phyloP scores from a whole-genome alignment of 2,329 filamentous ascomycete genomes.

The Calonectria montana region DNA sequence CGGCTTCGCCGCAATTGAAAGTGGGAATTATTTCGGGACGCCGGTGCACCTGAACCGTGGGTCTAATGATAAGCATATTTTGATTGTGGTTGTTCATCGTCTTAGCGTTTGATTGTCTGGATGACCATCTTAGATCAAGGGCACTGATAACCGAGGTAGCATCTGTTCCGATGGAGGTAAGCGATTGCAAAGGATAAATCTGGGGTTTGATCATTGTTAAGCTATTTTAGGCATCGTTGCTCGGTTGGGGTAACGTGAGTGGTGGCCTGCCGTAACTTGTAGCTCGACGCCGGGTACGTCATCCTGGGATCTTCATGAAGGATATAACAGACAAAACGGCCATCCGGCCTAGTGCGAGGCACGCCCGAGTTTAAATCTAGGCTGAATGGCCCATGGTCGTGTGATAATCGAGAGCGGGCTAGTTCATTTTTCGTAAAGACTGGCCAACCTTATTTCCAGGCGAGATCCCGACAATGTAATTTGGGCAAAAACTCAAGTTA shows the following conservation, averaged over 20 bases:
- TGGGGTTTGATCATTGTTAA: background rate
- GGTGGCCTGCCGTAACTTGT: background rate
- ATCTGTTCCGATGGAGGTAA: background rate
- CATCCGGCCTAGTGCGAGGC: background rate
- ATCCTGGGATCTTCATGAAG: constrained; percentile 1
- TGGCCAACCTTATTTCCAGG: background rate
- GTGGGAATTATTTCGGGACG: background rate
- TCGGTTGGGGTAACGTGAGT: background rate
- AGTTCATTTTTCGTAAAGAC: background rate
- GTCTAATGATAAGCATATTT: background rate
- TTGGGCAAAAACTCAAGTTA: constrained; percentile 2
- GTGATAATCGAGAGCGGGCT: background rate
- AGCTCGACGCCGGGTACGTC: background rate
- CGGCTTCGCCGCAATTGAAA: background rate
- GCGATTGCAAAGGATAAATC: background rate
- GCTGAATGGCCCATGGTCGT: background rate
- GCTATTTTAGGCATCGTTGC: background rate
- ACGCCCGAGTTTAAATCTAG: constrained; percentile 1
- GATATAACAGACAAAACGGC: background rate
- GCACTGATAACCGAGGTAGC: background rate
- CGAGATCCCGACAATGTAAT: background rate
- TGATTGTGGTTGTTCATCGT: background rate
- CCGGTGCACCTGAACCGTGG: background rate
- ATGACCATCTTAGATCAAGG: background rate
- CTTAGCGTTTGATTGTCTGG: background rate